phyloP scores from a whole-genome alignment of 1,139 yeast species.

The Saccharomycopsis hybrid region DNA sequence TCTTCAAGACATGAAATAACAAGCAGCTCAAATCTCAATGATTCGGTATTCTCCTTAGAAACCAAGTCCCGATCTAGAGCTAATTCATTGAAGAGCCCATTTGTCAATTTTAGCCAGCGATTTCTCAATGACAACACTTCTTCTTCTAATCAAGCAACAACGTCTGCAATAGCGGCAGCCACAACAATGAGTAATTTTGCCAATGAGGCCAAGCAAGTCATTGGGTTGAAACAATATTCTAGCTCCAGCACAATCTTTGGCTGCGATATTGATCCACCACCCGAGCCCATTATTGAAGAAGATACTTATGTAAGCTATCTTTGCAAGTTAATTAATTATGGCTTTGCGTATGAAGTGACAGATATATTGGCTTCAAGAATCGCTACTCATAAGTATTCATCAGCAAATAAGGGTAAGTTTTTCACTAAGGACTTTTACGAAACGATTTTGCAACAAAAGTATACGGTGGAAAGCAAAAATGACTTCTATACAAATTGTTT shows the following conservation, averaged over 20 bases:
- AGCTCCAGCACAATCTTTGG: neutral
- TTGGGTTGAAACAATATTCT: too few relatives aligned
- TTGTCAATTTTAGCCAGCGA: slow-evolving; percentile 1
- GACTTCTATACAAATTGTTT: slow-evolving; percentile 17
- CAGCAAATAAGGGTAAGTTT: neutral
- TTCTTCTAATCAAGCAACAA: neutral
- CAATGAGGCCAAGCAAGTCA: too few relatives aligned
- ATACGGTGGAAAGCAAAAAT: neutral
- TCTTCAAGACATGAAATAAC: neutral
- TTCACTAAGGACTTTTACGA: neutral
- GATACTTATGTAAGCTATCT: slow-evolving; percentile 11
- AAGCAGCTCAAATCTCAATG: neutral
- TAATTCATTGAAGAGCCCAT: slow-evolving; percentile 4
- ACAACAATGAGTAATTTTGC: too few relatives aligned
- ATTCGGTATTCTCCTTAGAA: neutral
- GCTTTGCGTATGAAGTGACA: slow-evolving; percentile 15
- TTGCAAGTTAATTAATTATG: slow-evolving; percentile 10
- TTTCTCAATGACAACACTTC: slow-evolving; percentile 3
- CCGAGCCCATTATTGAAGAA: slow-evolving; percentile 9
- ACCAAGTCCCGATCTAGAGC: slow-evolving; percentile 6
- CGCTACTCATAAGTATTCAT: slow-evolving; percentile 4
- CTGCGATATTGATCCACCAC: slow-evolving; percentile 1
- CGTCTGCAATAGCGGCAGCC: neutral
- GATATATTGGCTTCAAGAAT: slow-evolving; percentile 18
- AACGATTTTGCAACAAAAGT: neutral